Evolutionary conservation across 805 yeast genomes (phyloP), one percentile per base, ranked within the genome.

Genomic region (Saturnispora hagleri): DNA sequence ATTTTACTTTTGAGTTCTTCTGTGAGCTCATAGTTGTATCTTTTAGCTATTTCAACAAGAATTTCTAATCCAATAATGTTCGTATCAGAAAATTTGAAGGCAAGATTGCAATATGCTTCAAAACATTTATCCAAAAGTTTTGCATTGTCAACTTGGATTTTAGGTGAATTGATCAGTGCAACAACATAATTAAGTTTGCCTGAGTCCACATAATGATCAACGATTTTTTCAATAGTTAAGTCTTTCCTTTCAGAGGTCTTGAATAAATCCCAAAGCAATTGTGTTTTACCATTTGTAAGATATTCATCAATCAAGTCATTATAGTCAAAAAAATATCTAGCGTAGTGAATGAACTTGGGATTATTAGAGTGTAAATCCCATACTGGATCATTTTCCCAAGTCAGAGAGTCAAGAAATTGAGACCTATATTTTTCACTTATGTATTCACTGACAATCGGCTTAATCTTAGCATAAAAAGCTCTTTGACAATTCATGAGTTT

Each of bases 41-140:
- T 41, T 38, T 41, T 48, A 7, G 46, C 31, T 18, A 31, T 18
- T 31, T 43, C 27, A 20, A 33, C 13, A 34, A 48, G 26, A 43
- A 43, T 41, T 7, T 49, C 33, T 20, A 43, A 35, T 13, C 51
- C 51, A 42, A 48, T 48, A 10, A 48, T 7, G 27, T 48, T 48
- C 18, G 17, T 42, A 18, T 24, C 24, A 5, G 26, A 18, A 18
- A 43, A 27, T 33, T 42, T 18, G 13, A 42, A 43, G 2, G 33
- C 42, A n/a, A 27, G 17, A 22, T 33, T 20, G 18, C 4, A 15
- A 17, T 42, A 42, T 28, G 41, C 35, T 31, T 28, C 38, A 24
- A 41, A 31, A 9, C 31, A 34, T 17, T 28, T 40, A 15, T 8
- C 24, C 5, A 48, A 22, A 4, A 48, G 6, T 24, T 48, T 20